These are phyloP conservation scores for Chrysoporthe puriensis DNA, from an alignment of 2,329 filamentous ascomycete species.

Conservation along the genomic window DNA sequence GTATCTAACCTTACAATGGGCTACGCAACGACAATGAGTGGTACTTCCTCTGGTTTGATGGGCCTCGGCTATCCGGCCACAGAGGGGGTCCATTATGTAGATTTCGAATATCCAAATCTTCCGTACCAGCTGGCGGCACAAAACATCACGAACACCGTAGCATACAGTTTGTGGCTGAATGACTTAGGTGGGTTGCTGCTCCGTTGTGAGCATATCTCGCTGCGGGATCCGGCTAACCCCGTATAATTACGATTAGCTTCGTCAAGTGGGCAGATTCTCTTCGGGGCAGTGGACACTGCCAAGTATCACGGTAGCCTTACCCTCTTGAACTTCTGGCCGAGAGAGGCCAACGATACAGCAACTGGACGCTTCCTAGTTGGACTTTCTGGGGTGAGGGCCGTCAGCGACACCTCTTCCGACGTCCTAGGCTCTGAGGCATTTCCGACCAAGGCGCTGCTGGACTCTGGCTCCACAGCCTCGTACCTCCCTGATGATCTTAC, in stretches of 20 bases:
- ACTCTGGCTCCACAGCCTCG: not conserved
- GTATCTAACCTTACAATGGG: slow-evolving; percentile 62
- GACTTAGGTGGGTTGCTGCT: not conserved
- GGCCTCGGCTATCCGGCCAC: not conserved
- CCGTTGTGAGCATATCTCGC: not conserved
- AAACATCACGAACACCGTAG: not conserved
- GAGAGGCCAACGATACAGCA: slow-evolving; percentile 35
- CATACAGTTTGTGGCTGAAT: slow-evolving; percentile 5
- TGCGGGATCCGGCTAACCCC: not conserved
- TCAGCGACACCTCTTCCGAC: not conserved
- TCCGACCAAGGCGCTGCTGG: not conserved
- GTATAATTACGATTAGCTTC: slow-evolving; percentile 35
- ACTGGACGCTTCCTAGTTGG: not conserved
- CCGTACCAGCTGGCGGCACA: not conserved
- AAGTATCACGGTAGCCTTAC: not conserved
- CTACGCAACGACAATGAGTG: slow-evolving; percentile 53
- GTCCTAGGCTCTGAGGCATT: not conserved
- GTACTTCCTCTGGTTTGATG: not conserved
- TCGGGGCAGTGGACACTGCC: not conserved
- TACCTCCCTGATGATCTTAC: not conserved
- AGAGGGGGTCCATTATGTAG: slow-evolving; percentile 35
- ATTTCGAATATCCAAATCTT: not conserved
- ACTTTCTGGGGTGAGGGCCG: not conserved
- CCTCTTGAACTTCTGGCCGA: not conserved
- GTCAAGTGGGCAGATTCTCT: slow-evolving; percentile 33